These are phyloP conservation scores for Endothia cerciana DNA, from an alignment of 2,329 filamentous ascomycete genomes.

Conservation along the genomic window DNA sequence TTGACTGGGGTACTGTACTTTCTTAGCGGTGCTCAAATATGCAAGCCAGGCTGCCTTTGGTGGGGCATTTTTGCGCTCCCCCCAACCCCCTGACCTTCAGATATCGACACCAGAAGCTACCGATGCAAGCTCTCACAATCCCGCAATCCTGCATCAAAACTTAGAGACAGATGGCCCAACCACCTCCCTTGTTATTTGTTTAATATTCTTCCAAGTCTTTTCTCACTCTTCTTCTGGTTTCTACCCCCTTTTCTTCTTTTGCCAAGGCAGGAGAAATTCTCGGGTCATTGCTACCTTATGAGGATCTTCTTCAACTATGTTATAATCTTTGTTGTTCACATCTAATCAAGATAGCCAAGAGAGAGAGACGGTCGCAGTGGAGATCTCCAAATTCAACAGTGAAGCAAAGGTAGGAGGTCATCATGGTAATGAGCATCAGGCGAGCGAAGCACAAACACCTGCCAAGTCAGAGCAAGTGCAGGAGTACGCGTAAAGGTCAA, in stretches of 20 bases:
- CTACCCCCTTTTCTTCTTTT: not conserved
- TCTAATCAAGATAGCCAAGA: not conserved
- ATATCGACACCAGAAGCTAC: not conserved
- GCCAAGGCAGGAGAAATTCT: not conserved
- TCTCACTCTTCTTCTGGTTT: not conserved
- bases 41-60: not conserved
- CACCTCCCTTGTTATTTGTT: not conserved
- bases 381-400: not conserved
- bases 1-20: constrained; percentile 3
- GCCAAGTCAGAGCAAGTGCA: not conserved
- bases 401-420: not conserved
- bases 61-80: not conserved
- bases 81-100: not conserved
- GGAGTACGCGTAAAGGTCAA: not conserved
- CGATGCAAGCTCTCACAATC: not conserved
- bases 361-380: not conserved
- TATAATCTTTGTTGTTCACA: not conserved
- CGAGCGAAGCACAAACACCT: not conserved
- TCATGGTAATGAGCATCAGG: not conserved
- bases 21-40: not conserved
- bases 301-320: not conserved
- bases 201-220: not conserved
- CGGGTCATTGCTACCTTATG: not conserved
- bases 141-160: not conserved
- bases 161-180: not conserved